phyloP scores from a whole-genome alignment of 192 early-diverging fungal genomes.

The Entophlyctis luteolus region DNA sequence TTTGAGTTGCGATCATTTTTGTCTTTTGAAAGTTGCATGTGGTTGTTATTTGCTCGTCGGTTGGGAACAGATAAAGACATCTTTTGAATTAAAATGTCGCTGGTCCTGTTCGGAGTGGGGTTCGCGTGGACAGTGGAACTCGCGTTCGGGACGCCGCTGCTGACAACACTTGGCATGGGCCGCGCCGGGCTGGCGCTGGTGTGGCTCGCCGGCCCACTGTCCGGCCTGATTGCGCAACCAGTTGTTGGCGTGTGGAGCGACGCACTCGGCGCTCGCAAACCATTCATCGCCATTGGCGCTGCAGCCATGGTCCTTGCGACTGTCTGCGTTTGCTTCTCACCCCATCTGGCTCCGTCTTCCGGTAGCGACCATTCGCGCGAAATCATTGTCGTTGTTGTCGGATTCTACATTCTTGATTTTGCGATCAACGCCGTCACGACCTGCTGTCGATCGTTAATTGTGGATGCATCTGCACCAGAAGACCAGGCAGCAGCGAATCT shows the following conservation, averaged over 20 bases:
- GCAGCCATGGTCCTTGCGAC: background rate
- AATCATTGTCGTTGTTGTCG: constrained; percentile 68
- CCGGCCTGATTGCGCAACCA: constrained; percentile 65
- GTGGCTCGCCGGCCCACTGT: constrained; percentile 86
- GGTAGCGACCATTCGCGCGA: constrained; percentile 14
- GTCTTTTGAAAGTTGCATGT: too few relatives aligned
- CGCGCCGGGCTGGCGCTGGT: constrained; percentile 83
- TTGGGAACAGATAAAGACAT: too few relatives aligned
- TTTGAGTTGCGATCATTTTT: too few relatives aligned
- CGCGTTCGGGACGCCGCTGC: constrained; percentile 80
- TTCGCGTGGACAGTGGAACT: constrained; percentile 72
- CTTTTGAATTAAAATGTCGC: too few relatives aligned
- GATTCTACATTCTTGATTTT: constrained; percentile 92
- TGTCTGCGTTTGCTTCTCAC: background rate
- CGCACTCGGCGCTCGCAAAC: constrained; percentile 74
- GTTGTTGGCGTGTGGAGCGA: constrained; percentile 84
- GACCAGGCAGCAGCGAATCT: constrained; percentile 81
- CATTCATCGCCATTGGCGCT: constrained; percentile 64
- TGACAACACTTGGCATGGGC: constrained; percentile 76
- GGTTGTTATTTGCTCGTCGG: too few relatives aligned
- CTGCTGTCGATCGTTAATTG: constrained; percentile 74
- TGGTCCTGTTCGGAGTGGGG: too few relatives aligned
- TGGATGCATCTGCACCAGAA: constrained; percentile 73
- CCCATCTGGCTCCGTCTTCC: background rate
- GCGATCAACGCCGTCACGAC: constrained; percentile 87